Percentiles rank a stretch among this genome's conserved stretches.
Conservation (phyloP, 2,329 filamentous ascomycete genomes). For the Emergomyces pasteurianus region DNA sequence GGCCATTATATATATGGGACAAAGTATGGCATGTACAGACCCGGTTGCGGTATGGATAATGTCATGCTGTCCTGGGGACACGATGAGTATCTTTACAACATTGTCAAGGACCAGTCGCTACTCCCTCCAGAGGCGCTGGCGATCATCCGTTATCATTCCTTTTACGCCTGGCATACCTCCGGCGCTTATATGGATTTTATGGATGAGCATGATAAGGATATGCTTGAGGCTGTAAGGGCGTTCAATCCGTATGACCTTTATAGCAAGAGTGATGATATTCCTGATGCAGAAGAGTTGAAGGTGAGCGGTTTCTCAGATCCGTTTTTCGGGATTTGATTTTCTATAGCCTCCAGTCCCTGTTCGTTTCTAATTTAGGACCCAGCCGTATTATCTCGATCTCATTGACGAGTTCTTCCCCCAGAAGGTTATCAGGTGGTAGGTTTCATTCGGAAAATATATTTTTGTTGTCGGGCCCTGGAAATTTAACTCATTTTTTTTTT, state of each 20-base stretch:
- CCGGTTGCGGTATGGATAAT: constrained; percentile 71
- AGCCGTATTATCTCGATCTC: constrained; percentile 62
- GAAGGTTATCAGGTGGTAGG: constrained; percentile 56
- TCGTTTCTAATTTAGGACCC: constrained; percentile 9
- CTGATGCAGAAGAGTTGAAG: constrained; percentile 65
- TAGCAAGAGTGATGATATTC: constrained; percentile 77
- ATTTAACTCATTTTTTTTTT: background rate
- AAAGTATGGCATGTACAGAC: constrained; percentile 65
- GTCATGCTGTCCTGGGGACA: constrained; percentile 77
- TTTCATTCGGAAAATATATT: too few species aligned
- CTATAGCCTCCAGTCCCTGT: background rate
- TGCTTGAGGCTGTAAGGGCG: constrained; percentile 68
- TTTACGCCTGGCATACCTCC: constrained; percentile 82
- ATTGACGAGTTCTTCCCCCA: constrained; percentile 64
- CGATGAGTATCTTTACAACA: constrained; percentile 51
- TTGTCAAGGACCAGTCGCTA: constrained; percentile 69
- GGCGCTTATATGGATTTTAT: constrained; percentile 72
- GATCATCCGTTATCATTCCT: constrained; percentile 87
- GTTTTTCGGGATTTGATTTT: constrained; percentile 13
- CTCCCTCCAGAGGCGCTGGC: constrained; percentile 72
- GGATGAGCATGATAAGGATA: constrained; percentile 66
- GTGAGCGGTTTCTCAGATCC: constrained; percentile 23
- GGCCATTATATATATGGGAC: constrained; percentile 60
- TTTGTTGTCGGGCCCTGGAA: too few species aligned
- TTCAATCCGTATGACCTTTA: constrained; percentile 91